Evolutionary conservation across 495 filamentous ascomycete genomes (phyloP).

Genomic region (Podospora anserina): DNA sequence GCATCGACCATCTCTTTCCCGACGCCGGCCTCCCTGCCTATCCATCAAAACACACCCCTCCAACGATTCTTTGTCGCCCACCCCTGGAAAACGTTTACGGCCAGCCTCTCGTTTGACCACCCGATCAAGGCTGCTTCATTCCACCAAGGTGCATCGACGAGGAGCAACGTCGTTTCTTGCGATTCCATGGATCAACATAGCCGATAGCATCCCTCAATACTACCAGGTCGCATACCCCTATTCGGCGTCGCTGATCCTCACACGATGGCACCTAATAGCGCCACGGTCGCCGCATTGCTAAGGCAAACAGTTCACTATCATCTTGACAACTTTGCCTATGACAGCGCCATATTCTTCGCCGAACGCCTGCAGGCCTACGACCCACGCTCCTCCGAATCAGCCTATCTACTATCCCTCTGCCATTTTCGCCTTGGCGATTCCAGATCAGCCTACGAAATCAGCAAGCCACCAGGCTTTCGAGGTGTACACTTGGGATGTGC

Average conservation of each 20-base stretch:
- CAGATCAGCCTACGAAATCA: conserved; percentile 62
- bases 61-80: conserved; percentile 7
- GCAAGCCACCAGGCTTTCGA: conserved; percentile 57
- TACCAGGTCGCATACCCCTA: conserved; percentile 22
- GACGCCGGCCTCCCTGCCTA: conserved; percentile 13
- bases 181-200: conserved; percentile 32
- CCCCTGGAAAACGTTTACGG: not conserved
- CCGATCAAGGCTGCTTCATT: not conserved
- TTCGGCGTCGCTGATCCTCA: conserved; percentile 19
- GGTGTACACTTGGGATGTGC: conserved; percentile 80
- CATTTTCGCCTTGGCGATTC: conserved; percentile 77
- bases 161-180: not conserved
- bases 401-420: conserved; percentile 79
- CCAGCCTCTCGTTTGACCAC: conserved; percentile 1
- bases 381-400: conserved; percentile 69
- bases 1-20: conserved; percentile 32
- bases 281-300: conserved; percentile 68
- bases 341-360: conserved; percentile 89
- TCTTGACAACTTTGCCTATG: conserved; percentile 81
- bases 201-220: conserved; percentile 24
- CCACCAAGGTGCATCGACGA: not conserved
- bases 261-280: conserved; percentile 67
- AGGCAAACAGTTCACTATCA: conserved; percentile 86
- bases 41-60: conserved; percentile 15
- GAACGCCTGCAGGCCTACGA: conserved; percentile 83